Evolutionary conservation across 495 filamentous ascomycete genomes (phyloP), one percentile per base, ranked within the genome.

Genomic region (Acidiella bohemica): DNA sequence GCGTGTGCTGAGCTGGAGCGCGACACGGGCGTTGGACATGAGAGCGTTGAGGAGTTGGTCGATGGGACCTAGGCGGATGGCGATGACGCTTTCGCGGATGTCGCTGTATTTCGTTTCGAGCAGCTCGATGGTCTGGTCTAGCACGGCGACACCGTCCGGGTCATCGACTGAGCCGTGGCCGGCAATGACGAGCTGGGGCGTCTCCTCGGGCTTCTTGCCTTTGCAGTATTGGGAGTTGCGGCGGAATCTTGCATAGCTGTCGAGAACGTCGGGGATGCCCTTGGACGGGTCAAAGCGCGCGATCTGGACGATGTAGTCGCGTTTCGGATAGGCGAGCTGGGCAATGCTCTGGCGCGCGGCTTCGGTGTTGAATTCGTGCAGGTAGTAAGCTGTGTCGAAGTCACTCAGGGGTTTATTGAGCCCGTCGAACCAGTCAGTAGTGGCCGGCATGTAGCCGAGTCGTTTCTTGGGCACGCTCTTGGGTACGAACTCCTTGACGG

Each of bases 361-460:
- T 30, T 71, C 62, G 11, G 63, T 58, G 38, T 84, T 82, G 53
- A 88, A 80, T n/a, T 73, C 60, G 39, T 81, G 73, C 31, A 81
- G 71, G 47, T 93, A 92, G 56, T 80, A 84, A 3, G 73, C 73
- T 5, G 67, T 60, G 53, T 88, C 80, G 78, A 78, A 87, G 11
- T 75, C 68, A 41, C 70, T 70, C 53, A 93, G 67, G 24, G 65
- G 50, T 56, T 93, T 93, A 61, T 92, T 93, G 44, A 92, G 55
- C 4, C 85, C 85, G 59, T 93, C 85, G 22, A 92, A 66, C 83
- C 84, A 92, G 53, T 93, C 84, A 1, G 85, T 92, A 1, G 82
- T 78, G 11, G 85, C 84, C 7, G 82, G 84, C 64, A 88, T 69
- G 53, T 85, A 85, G 5, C 73, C 75, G 1, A 92, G 79, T 47